These are phyloP conservation scores for Penicillium sp. DNA, from an alignment of 2,329 filamentous ascomycete species.

Conservation along the genomic window DNA sequence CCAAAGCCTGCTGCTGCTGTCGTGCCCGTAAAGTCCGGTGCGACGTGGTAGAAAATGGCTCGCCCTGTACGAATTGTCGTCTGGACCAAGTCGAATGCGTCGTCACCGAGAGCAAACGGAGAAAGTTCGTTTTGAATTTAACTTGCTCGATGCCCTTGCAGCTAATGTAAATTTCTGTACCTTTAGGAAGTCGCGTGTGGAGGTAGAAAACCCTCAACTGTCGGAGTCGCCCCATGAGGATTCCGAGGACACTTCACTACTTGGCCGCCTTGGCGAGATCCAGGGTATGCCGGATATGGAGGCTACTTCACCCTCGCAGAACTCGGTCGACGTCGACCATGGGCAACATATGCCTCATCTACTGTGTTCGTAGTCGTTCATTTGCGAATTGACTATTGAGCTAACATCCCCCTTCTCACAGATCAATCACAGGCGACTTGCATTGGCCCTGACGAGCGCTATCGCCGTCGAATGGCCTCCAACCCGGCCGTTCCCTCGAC, in stretches of 20 bases:
- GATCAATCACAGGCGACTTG: conserved; percentile 36
- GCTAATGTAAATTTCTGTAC: conserved; percentile 12
- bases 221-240: conserved; percentile 34
- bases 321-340: conserved; percentile 45
- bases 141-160: neutral
- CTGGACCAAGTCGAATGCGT: conserved; percentile 50
- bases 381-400: neutral
- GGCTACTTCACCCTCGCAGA: conserved; percentile 42
- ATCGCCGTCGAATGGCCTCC: conserved; percentile 44
- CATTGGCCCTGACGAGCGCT: conserved; percentile 46
- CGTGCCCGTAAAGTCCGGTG: conserved; percentile 85
- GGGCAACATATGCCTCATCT: conserved; percentile 60
- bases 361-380: conserved; percentile 49
- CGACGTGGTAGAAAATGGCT: conserved; percentile 81
- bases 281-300: conserved; percentile 29
- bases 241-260: conserved; percentile 32
- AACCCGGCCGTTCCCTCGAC: conserved; percentile 38
- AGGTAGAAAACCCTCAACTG: conserved; percentile 33
- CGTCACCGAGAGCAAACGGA: conserved; percentile 74
- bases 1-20: conserved; percentile 84
- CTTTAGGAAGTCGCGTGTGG: conserved; percentile 39
- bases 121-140: conserved; percentile 44
- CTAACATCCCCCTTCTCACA: conserved; percentile 4
- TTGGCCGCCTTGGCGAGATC: conserved; percentile 27
- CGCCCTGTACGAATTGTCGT: conserved; percentile 81